A percentile compares a stretch with the other conserved stretches of the same genome.
These are phyloP conservation scores for Chlamydomonas sp. DNA, from an alignment of 139 green algal genomes.

Conservation along the genomic window DNA sequence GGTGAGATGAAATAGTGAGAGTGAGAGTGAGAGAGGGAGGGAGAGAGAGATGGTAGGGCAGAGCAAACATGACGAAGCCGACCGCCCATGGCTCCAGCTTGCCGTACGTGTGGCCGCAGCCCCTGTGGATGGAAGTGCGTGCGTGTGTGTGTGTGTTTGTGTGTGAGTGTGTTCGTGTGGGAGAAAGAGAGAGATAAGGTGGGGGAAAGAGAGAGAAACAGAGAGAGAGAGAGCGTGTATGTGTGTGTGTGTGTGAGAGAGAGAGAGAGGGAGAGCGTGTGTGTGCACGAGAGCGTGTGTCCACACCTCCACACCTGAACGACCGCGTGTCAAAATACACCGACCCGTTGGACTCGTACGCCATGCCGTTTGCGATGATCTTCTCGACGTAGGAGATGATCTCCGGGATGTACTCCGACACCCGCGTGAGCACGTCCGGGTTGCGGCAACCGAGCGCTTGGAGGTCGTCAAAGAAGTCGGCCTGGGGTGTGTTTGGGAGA, in stretches of 20 bases:
- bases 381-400: constrained; percentile 62
- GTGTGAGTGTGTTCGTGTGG: no score
- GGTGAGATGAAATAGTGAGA: no score
- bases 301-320: constrained; percentile 55
- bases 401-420: constrained; percentile 88
- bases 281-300: background rate
- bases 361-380: constrained; percentile 83
- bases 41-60: background rate
- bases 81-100: constrained; percentile 85
- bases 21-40: background rate
- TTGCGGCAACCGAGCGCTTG: constrained; percentile 59
- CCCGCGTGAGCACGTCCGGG: constrained; percentile 83
- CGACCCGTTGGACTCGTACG: constrained; percentile 75
- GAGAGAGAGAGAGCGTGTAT: background rate
- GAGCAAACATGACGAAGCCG: no score
- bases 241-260: no score
- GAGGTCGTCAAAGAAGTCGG: constrained; percentile 93
- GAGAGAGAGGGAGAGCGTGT: background rate
- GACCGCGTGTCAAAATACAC: constrained; percentile 94
- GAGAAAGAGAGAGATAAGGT: background rate
- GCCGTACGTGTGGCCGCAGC: constrained; percentile 67
- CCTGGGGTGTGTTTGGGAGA: no score
- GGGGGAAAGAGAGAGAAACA: background rate
- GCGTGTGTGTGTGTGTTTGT: no score
- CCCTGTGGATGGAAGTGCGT: no score